These are phyloP conservation scores for Limnomonas spitsbergensis DNA, from an alignment of 139 green algal species.

Conservation along the genomic window DNA sequence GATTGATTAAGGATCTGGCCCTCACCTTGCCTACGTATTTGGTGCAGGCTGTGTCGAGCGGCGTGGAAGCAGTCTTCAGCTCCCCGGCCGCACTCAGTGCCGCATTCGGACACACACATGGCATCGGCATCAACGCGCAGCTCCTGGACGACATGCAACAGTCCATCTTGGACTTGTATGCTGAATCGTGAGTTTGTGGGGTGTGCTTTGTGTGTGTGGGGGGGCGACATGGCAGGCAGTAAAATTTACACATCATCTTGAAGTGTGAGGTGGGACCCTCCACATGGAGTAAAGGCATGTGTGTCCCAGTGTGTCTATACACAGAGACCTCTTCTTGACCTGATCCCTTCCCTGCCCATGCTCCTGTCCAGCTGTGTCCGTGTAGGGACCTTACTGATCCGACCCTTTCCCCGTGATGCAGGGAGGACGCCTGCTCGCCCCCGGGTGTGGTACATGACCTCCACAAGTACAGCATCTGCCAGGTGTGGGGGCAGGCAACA, in stretches of 20 bases:
- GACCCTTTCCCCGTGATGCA: no score
- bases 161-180: conserved; percentile 49
- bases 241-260: no score
- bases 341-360: no score
- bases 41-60: conserved; percentile 11
- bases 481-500: neutral
- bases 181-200: conserved; percentile 14
- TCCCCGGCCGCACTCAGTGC: conserved; percentile 74
- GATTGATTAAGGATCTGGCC: no score
- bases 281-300: no score
- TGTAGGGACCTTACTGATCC: no score
- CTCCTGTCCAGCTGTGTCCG: no score
- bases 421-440: no score
- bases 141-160: conserved; percentile 54
- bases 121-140: conserved; percentile 67
- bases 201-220: neutral
- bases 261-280: no score
- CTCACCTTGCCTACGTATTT: neutral
- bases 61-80: conserved; percentile 75
- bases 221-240: neutral
- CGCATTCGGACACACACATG: conserved; percentile 59
- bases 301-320: no score
- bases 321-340: no score
- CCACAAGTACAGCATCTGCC: conserved; percentile 10
- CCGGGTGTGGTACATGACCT: no score